A percentile compares a stretch with the other conserved stretches of the same genome.
These are phyloP conservation scores for Cajanus cajan DNA, from an alignment of 306 rosid genomes.

Conservation along the genomic window DNA sequence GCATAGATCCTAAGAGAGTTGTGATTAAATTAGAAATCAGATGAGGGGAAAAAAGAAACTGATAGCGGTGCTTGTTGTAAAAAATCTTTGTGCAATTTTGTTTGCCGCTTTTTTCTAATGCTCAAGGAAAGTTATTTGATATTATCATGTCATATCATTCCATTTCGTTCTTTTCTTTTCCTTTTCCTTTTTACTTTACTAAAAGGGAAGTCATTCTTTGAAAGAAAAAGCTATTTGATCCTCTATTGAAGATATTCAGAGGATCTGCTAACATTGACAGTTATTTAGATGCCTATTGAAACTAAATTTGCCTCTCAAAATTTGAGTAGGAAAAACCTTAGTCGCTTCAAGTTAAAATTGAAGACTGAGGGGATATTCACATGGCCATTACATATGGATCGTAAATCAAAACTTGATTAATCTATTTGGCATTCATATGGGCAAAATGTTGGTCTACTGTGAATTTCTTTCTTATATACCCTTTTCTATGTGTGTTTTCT, in stretches of 20 bases:
- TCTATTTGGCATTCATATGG: background rate
- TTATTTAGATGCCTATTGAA: background rate
- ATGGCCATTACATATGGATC: background rate
- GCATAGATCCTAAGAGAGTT: conserved; percentile 41
- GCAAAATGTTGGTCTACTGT: background rate
- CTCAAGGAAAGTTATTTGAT: conserved; percentile 26
- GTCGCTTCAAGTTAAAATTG: background rate
- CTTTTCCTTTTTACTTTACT: background rate
- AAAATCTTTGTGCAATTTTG: conserved; percentile 40
- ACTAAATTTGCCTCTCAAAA: background rate
- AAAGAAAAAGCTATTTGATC: conserved; percentile 18
- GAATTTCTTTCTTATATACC: background rate
- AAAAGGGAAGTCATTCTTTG: background rate
- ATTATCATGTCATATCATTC: background rate
- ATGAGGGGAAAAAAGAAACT: conserved; percentile 7
- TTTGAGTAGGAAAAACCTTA: background rate
- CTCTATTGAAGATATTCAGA: conserved; percentile 3
- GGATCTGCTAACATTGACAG: conserved; percentile 6
- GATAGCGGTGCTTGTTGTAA: conserved; percentile 30
- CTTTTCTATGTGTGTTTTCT: background rate
- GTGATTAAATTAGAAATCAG: conserved; percentile 29
- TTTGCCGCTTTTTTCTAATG: conserved; percentile 28
- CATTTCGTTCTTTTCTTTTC: background rate
- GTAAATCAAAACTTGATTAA: background rate
- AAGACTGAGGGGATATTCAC: background rate